Evolutionary conservation across 2,329 filamentous ascomycete genomes (phyloP), one percentile per base, ranked within the genome.

Genomic region (Coniella vitis): DNA sequence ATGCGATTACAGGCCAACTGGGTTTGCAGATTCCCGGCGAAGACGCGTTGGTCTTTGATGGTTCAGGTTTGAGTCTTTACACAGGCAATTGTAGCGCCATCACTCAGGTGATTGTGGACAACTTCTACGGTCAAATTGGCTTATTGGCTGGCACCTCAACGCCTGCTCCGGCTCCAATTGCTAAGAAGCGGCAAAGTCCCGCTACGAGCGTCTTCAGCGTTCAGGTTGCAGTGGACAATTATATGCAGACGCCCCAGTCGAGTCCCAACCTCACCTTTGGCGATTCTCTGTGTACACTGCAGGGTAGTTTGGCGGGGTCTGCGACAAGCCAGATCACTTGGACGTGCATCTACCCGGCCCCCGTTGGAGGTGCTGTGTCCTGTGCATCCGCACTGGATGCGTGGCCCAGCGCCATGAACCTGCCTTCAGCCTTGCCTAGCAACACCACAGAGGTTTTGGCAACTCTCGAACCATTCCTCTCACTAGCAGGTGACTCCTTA

Each of bases 301-400:
- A 55, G 13, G 45, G 41, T 7, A 49, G n/a, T 10, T 34, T 39
- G 8, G 16, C 31, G 19, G 45, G 52, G 2, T 47, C 47, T 4
- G 39, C 46, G 9, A 53, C 48, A 44, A 34, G 52, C 38, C 54
- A 52, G 14, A 48, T 56, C 8, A 53, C 55, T 8, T 60, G 56
- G 54, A 52, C 49, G 1, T 60, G 58, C 35, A 21, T 50, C 14
- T 57, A 56, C 34, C 58, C 58, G 14, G 56, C 56, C 2, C 49
- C 46, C 16, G 43, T 54, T 7, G 57, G 56, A 31, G 49, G 46
- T 8, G 53, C 52, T 29, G 51, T 53, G 20, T 34, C 40, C n/a
- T 60, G 57, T 37, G 52, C 56, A 16, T 41, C 36, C 9, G 44
- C 39, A 4, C 53, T 59, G 7, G 41, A 50, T n/a, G 42, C 46